These are phyloP conservation scores for Rosa chinensis DNA, from an alignment of 306 rosid genomes.

Conservation along the genomic window DNA sequence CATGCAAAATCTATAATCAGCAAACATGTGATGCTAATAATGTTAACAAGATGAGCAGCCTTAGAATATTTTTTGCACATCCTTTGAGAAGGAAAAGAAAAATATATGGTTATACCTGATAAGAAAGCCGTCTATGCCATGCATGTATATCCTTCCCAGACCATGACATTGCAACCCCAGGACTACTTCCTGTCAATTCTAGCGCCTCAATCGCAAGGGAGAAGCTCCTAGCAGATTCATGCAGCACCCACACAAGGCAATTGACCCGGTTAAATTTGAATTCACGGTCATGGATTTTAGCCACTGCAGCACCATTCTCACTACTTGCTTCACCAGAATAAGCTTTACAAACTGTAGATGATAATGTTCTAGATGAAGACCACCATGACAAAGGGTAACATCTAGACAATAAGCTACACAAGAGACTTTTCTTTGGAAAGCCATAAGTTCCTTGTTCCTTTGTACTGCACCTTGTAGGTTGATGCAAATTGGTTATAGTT, in stretches of 20 bases:
- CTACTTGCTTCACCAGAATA: conserved; percentile 30
- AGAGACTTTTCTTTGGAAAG: conserved; percentile 25
- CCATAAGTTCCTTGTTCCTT: conserved; percentile 35
- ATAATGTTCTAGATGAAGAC: conserved; percentile 33
- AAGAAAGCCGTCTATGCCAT: conserved; percentile 63
- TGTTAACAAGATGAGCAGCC: neutral
- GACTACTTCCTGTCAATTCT: conserved; percentile 48
- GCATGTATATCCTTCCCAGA: conserved; percentile 61
- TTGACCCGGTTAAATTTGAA: conserved; percentile 46
- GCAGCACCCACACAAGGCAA: conserved; percentile 49
- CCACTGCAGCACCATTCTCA: conserved; percentile 29
- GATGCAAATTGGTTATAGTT: conserved; percentile 25
- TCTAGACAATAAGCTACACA: conserved; percentile 31
- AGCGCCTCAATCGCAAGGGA: conserved; percentile 52
- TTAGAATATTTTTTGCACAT: neutral
- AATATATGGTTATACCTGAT: conserved; percentile 37
- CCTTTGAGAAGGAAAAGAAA: neutral
- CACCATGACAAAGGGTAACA: conserved; percentile 33
- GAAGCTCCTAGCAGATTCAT: conserved; percentile 68
- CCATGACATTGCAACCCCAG: conserved; percentile 76
- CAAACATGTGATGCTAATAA: neutral
- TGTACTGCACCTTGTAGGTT: conserved; percentile 27
- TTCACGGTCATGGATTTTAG: conserved; percentile 23
- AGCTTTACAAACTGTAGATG: conserved; percentile 30
- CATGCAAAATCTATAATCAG: neutral